Percentiles rank a stretch among this genome's conserved stretches.
Evolutionary conservation across 2,329 filamentous ascomycete genomes (phyloP).

Genomic region (Dothideomycetes sp.): DNA sequence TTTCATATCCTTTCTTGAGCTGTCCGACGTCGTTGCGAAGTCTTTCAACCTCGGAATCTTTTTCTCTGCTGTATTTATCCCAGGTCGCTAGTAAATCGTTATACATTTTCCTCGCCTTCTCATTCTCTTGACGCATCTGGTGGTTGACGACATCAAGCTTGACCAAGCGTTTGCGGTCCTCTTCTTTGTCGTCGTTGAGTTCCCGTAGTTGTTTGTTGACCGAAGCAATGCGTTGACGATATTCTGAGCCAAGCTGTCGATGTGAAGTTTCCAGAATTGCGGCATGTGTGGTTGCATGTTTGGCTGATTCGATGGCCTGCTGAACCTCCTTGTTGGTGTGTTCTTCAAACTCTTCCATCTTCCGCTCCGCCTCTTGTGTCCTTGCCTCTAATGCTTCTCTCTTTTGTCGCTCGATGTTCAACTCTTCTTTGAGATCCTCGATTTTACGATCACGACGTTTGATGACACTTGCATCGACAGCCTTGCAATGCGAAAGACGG

Average conservation of each 20-base stretch:
- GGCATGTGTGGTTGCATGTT: slow-evolving; percentile 51
- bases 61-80: slow-evolving; percentile 54
- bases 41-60: slow-evolving; percentile 50
- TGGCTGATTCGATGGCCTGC: slow-evolving; percentile 38
- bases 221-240: slow-evolving; percentile 43
- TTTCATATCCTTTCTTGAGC: slow-evolving; percentile 47
- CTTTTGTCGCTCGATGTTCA: slow-evolving; percentile 56
- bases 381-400: slow-evolving; percentile 50
- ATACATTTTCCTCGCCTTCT: slow-evolving; percentile 52
- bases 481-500: slow-evolving; percentile 57
- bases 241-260: slow-evolving; percentile 57
- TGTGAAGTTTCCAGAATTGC: slow-evolving; percentile 62
- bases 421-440: slow-evolving; percentile 54
- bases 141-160: slow-evolving; percentile 61
- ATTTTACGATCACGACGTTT: slow-evolving; percentile 67
- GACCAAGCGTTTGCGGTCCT: slow-evolving; percentile 52
- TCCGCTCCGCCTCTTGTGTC: slow-evolving; percentile 52
- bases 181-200: slow-evolving; percentile 46
- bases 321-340: slow-evolving; percentile 57
- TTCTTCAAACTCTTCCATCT: slow-evolving; percentile 53
- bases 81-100: slow-evolving; percentile 52
- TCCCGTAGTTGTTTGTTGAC: slow-evolving; percentile 43
- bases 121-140: slow-evolving; percentile 62
- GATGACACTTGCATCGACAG: slow-evolving; percentile 61
- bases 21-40: slow-evolving; percentile 50